Percentiles rank a stretch among this genome's conserved stretches.
phyloP scores from a whole-genome alignment of 2,329 filamentous ascomycete genomes.

The Aphanoascus verrucosus region DNA sequence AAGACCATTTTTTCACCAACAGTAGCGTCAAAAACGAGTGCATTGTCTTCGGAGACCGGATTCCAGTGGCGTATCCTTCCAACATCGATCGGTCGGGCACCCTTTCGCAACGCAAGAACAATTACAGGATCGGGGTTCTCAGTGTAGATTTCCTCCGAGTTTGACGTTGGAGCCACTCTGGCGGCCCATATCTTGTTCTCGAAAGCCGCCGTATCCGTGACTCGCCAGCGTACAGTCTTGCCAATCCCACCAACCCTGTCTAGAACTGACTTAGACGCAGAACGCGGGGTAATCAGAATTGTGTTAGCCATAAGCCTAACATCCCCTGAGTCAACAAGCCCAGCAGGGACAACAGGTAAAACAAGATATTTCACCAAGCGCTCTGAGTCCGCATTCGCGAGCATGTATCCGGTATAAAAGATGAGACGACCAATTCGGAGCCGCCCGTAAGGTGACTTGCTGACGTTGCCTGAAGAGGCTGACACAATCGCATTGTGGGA shows the following conservation, averaged over 20 bases:
- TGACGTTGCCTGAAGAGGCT: constrained; percentile 25
- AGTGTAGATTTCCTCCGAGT: constrained; percentile 59
- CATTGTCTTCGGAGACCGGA: constrained; percentile 57
- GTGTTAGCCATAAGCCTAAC: constrained; percentile 77
- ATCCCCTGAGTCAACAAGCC: constrained; percentile 53
- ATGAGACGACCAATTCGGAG: constrained; percentile 75
- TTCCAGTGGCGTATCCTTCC: constrained; percentile 75
- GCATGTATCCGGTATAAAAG: constrained; percentile 86
- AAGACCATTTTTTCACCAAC: constrained; percentile 81
- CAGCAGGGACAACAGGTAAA: constrained; percentile 49
- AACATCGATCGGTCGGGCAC: constrained; percentile 67
- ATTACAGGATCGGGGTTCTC: constrained; percentile 70
- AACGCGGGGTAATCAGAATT: constrained; percentile 76
- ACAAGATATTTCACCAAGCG: constrained; percentile 54
- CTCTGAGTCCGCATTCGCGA: constrained; percentile 60
- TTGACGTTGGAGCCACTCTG: constrained; percentile 60
- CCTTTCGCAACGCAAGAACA: constrained; percentile 68
- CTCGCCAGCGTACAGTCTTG: constrained; percentile 70
- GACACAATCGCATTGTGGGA: constrained; percentile 54
- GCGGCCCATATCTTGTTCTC: constrained; percentile 85
- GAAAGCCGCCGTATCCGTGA: constrained; percentile 61
- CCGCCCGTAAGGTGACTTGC: constrained; percentile 36
- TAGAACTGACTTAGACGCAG: constrained; percentile 60
- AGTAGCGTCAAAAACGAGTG: constrained; percentile 66
- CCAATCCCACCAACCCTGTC: constrained; percentile 81